Evolutionary conservation across 352 stramenopile genomes (phyloP).

Genomic region (Peronospora destructor): DNA sequence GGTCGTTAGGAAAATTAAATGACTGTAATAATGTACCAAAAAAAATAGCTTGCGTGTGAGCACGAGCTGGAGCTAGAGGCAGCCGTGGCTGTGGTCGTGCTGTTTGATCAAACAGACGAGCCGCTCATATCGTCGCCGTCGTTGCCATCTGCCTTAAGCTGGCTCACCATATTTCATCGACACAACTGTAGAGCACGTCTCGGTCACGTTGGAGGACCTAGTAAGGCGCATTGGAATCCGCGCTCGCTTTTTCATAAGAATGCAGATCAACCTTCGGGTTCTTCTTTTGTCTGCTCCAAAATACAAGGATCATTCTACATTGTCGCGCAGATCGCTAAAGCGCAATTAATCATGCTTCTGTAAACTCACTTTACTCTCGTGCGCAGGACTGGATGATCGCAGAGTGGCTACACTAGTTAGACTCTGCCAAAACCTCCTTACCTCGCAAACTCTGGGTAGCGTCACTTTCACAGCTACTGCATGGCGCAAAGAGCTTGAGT

Average conservation of each 20-base stretch:
- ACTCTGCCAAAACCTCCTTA: slow-evolving; percentile 43
- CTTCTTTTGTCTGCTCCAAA: slow-evolving; percentile 56
- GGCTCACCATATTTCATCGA: slow-evolving; percentile 68
- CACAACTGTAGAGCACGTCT: slow-evolving; percentile 71
- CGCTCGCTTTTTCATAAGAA: slow-evolving; percentile 41
- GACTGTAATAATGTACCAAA: too few species aligned
- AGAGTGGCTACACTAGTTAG: slow-evolving; percentile 42
- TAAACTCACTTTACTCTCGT: slow-evolving; percentile 34
- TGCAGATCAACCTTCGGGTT: slow-evolving; percentile 13
- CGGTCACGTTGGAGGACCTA: slow-evolving; percentile 41
- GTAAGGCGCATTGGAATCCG: slow-evolving; percentile 2
- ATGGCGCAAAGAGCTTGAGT: slow-evolving; percentile 44
- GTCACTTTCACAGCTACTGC: slow-evolving; percentile 58
- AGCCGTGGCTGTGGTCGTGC: slow-evolving; percentile 21
- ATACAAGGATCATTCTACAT: slow-evolving; percentile 38
- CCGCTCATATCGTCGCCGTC: slow-evolving; percentile 58
- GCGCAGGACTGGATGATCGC: slow-evolving; percentile 39
- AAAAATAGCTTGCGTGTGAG: slow-evolving; percentile 60
- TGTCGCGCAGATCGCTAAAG: slow-evolving; percentile 10
- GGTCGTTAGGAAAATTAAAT: too few species aligned
- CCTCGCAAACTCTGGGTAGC: slow-evolving; percentile 34
- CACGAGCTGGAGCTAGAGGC: slow-evolving; percentile 36
- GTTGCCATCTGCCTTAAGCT: slow-evolving; percentile 44
- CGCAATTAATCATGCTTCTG: slow-evolving; percentile 13
- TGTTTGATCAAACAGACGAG: slow-evolving; percentile 35